A percentile compares a stretch with the other conserved stretches of the same genome.
Conservation (phyloP, 176 grass and related monocot species). For the Aegilops sharonensis region DNA sequence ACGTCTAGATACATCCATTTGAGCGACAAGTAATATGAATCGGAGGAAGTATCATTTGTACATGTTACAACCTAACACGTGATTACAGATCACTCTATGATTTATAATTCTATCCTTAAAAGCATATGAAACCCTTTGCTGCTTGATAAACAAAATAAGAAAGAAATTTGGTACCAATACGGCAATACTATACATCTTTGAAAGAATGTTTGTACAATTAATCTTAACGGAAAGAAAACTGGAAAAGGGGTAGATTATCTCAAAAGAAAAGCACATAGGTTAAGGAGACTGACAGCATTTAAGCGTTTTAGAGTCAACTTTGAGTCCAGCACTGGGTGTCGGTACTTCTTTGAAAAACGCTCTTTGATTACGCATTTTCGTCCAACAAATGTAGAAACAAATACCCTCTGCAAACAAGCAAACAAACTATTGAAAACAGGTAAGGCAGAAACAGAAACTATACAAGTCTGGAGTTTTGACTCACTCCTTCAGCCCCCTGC, state of each 20-base stretch:
- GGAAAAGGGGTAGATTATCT: background rate
- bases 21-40: background rate
- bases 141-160: background rate
- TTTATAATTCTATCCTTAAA: constrained; percentile 5
- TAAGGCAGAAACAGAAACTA: constrained; percentile 1
- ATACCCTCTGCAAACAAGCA: constrained; percentile 65
- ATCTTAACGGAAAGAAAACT: background rate
- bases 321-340: constrained; percentile 73
- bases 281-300: constrained; percentile 61
- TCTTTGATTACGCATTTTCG: constrained; percentile 75
- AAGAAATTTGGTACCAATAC: background rate
- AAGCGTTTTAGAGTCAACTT: constrained; percentile 84
- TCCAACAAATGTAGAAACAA: constrained; percentile 70
- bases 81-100: constrained; percentile 16
- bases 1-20: no score
- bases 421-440: constrained; percentile 37
- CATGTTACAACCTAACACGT: constrained; percentile 2
- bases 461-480: constrained; percentile 11
- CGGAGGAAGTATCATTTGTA: background rate
- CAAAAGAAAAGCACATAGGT: background rate
- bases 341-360: constrained; percentile 87
- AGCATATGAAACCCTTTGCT: background rate
- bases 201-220: background rate
- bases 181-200: background rate
- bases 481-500: constrained; percentile 92